phyloP scores from a whole-genome alignment of 371 early-diverging fungal genomes.

The Batrachochytrium dendrobatidis region DNA sequence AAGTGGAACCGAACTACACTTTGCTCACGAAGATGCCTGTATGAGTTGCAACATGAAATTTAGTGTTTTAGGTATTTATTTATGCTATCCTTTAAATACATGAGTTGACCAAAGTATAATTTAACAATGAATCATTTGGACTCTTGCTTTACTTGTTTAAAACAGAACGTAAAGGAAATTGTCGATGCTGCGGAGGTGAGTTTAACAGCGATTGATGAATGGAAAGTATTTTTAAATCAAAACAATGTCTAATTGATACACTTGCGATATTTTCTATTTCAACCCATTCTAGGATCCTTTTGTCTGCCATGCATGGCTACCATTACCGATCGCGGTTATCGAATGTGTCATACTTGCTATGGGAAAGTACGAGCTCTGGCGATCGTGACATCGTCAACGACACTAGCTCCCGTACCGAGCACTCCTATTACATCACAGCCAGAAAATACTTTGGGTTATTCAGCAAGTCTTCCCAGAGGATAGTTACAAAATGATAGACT shows the following conservation, averaged over 20 bases:
- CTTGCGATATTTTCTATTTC: no score
- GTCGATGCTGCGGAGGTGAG: slow-evolving; percentile 1
- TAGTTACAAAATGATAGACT: no score
- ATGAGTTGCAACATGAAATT: slow-evolving; percentile 49
- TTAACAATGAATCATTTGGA: no score
- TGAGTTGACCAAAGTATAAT: no score
- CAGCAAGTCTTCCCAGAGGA: no score
- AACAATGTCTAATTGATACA: no score
- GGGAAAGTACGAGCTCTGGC: background rate
- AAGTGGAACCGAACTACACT: slow-evolving; percentile 55
- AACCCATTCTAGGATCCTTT: background rate
- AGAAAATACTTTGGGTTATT: no score
- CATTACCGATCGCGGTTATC: background rate
- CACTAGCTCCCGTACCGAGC: background rate
- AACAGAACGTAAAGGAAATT: background rate
- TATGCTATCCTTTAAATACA: background rate
- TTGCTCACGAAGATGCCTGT: slow-evolving; percentile 56
- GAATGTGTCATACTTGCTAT: background rate
- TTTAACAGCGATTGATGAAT: no score
- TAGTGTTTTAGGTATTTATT: slow-evolving; percentile 48
- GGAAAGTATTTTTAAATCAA: no score
- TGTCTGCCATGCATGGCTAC: background rate
- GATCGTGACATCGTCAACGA: background rate
- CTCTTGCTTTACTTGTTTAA: background rate
- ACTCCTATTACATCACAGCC: no score